Percentiles rank a stretch among this genome's conserved stretches.
These are phyloP conservation scores for Plasmodium falciparum DNA, from an alignment of 169 alveolate species.

Conservation along the genomic window DNA sequence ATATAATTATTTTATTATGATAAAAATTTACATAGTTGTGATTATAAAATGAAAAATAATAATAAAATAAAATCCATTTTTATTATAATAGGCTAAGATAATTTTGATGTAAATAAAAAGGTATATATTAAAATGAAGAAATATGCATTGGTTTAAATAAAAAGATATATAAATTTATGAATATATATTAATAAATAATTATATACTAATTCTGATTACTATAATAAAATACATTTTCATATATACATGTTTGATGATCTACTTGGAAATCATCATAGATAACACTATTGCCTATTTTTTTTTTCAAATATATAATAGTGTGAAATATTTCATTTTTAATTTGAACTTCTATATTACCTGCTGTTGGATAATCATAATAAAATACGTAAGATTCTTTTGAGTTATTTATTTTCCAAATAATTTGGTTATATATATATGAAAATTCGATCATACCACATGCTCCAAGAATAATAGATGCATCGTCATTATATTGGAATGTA, in stretches of 20 bases:
- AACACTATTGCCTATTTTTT: neutral
- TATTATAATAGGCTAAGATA: no score
- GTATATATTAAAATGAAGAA: no score
- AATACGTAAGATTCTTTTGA: constrained; percentile 41
- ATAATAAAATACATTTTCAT: constrained; percentile 30
- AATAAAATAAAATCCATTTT: no score
- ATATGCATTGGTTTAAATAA: no score
- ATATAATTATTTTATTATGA: no score
- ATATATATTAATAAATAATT: no score
- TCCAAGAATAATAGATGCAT: constrained; percentile 17
- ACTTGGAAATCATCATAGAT: constrained; percentile 36
- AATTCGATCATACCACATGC: constrained; percentile 46
- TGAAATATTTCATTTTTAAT: neutral
- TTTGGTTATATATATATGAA: constrained; percentile 7
- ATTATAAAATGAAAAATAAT: no score
- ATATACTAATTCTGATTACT: no score
- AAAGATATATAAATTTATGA: no score
- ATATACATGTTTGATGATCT: constrained; percentile 18
- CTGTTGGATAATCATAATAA: constrained; percentile 24
- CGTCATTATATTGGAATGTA: constrained; percentile 21
- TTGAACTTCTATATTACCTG: constrained; percentile 12
- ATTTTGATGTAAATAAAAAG: no score
- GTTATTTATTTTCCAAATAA: constrained; percentile 47
- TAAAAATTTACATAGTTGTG: no score
- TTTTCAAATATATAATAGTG: constrained; percentile 30